Evolutionary conservation across 306 rosid species (phyloP).

Genomic region (Prunus mira): DNA sequence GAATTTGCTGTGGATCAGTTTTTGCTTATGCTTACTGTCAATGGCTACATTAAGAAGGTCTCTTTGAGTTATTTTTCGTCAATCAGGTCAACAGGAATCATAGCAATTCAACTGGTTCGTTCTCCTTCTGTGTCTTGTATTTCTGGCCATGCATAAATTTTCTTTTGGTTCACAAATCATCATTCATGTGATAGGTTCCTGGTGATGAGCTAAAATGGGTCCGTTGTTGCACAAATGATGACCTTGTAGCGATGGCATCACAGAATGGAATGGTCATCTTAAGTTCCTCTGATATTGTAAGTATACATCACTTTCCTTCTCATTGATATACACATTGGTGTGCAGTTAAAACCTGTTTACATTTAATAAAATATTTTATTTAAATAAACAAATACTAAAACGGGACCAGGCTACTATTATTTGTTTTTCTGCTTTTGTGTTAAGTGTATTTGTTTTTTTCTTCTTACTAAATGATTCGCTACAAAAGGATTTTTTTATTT

Average conservation of each 20-base stretch:
- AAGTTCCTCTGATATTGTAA: slow-evolving; percentile 69
- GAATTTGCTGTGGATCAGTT: slow-evolving; percentile 83
- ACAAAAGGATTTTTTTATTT: no score
- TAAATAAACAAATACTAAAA: no score
- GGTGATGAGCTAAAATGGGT: slow-evolving; percentile 99
- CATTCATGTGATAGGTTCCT: slow-evolving; percentile 61
- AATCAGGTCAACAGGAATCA: slow-evolving; percentile 89
- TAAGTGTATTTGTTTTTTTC: no score
- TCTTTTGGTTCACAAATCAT: slow-evolving; percentile 24
- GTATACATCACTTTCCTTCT: slow-evolving; percentile 22
- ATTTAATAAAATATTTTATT: no score
- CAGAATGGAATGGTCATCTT: slow-evolving; percentile 89
- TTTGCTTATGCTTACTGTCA: slow-evolving; percentile 87
- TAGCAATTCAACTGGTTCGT: slow-evolving; percentile 96
- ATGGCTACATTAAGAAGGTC: slow-evolving; percentile 92
- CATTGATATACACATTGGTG: neutral
- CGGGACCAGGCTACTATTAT: no score
- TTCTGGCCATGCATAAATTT: slow-evolving; percentile 13
- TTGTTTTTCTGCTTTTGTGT: no score
- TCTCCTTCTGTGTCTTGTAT: slow-evolving; percentile 26
- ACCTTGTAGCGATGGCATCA: slow-evolving; percentile 97
- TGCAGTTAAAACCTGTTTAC: neutral
- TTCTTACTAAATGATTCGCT: no score
- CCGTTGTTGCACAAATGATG: slow-evolving; percentile 80
- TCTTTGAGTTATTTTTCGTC: slow-evolving; percentile 86